phyloP scores from a whole-genome alignment of 345 rosid species.

The Arabis alpina region DNA sequence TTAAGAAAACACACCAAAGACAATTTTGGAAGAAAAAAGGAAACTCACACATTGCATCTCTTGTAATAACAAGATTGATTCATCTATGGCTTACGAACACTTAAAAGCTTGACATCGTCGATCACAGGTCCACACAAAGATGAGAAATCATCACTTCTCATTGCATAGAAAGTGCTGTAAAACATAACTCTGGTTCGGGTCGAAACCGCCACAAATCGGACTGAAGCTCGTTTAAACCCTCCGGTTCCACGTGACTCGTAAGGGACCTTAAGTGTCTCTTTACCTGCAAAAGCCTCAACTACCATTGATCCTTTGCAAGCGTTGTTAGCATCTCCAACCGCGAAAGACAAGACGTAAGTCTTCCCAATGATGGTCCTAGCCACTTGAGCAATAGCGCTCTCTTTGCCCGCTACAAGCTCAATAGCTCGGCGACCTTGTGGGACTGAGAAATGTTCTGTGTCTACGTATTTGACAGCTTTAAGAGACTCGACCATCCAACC shows the following conservation, averaged over 20 bases:
- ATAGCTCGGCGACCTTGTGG: slow-evolving; percentile 72
- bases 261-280: slow-evolving; percentile 58
- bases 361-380: slow-evolving; percentile 62
- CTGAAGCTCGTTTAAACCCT: slow-evolving; percentile 65
- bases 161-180: slow-evolving; percentile 73
- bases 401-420: slow-evolving; percentile 88
- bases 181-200: slow-evolving; percentile 62
- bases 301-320: slow-evolving; percentile 75
- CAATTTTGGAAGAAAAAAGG: too few species aligned
- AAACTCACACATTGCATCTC: slow-evolving; percentile 9
- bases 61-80: slow-evolving; percentile 16
- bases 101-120: slow-evolving; percentile 70
- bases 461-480: slow-evolving; percentile 89
- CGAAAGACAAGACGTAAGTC: slow-evolving; percentile 61
- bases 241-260: slow-evolving; percentile 75
- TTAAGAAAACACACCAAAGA: slow-evolving; percentile 28
- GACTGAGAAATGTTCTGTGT: slow-evolving; percentile 63
- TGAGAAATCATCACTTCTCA: slow-evolving; percentile 74
- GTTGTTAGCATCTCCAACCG: slow-evolving; percentile 77
- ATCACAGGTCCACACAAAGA: slow-evolving; percentile 87
- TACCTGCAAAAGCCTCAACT: slow-evolving; percentile 81
- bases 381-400: slow-evolving; percentile 78
- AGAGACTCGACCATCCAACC: slow-evolving; percentile 92
- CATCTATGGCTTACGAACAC: slow-evolving; percentile 47
- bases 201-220: slow-evolving; percentile 59